Evolutionary conservation across 768 basidiomycete species (phyloP).

Genomic region (Phylloporus rhodoxanthus): DNA sequence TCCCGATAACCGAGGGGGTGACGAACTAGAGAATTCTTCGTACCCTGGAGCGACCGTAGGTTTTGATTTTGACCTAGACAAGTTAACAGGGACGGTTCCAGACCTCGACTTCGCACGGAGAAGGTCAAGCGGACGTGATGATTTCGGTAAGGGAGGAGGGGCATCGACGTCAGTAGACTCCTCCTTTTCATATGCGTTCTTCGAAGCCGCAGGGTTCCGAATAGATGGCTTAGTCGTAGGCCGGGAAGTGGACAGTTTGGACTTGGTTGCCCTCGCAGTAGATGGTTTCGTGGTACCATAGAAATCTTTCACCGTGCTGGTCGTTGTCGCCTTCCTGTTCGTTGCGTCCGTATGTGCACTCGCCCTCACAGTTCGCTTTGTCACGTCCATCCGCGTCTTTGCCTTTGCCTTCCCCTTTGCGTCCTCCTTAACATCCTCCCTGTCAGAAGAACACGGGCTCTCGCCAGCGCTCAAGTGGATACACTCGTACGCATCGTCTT

Average conservation of each 20-base stretch:
- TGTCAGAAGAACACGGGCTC: constrained; percentile 18
- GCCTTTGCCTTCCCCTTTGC: constrained; percentile 10
- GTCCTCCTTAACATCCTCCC: not conserved
- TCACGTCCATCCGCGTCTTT: not conserved
- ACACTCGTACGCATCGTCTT: constrained; percentile 25
- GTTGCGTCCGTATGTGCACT: not conserved
- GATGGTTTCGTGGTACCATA: constrained; percentile 9
- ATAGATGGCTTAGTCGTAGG: not conserved
- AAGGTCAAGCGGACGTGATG: constrained; percentile 26
- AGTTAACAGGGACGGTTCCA: not conserved
- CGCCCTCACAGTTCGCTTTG: not conserved
- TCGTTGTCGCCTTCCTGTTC: not conserved
- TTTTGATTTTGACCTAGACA: constrained; percentile 1
- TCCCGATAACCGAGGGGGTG: not conserved
- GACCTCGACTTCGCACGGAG: constrained; percentile 13
- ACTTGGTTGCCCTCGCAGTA: not conserved
- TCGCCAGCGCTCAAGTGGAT: constrained; percentile 23
- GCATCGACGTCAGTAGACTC: constrained; percentile 1
- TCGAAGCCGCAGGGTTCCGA: not conserved
- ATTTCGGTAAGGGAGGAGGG: constrained; percentile 9
- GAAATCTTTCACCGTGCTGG: constrained; percentile 10
- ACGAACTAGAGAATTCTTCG: constrained; percentile 11
- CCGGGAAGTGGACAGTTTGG: constrained; percentile 1
- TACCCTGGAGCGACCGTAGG: not conserved
- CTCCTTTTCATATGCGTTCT: constrained; percentile 3